phyloP scores from a whole-genome alignment of 2,329 filamentous ascomycete species.

The Chaetoscypha palmicola region DNA sequence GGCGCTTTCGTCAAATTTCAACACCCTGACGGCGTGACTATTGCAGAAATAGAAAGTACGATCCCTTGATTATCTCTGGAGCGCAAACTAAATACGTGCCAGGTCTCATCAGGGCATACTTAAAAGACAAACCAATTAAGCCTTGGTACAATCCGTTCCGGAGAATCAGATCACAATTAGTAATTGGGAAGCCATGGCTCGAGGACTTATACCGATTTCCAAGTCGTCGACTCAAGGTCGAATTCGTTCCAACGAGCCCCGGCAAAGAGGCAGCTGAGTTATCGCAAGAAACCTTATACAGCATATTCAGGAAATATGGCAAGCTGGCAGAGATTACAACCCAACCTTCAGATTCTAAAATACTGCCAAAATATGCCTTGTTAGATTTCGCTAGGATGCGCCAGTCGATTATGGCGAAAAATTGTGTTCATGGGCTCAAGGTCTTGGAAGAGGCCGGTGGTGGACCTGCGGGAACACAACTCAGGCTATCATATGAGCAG shows the following conservation, averaged over 20 bases:
- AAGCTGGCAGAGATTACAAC: conserved; percentile 80
- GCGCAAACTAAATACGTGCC: not conserved
- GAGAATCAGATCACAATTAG: conserved; percentile 62
- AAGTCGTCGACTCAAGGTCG: conserved; percentile 66
- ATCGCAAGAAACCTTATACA: conserved; percentile 80
- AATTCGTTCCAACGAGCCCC: conserved; percentile 70
- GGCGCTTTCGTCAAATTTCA: conserved; percentile 88
- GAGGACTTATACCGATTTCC: conserved; percentile 86
- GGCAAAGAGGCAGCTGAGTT: conserved; percentile 70
- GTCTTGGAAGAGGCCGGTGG: conserved; percentile 64
- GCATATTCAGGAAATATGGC: conserved; percentile 81
- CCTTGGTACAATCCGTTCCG: conserved; percentile 88
- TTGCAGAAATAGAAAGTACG: conserved; percentile 48
- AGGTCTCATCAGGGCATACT: conserved; percentile 48
- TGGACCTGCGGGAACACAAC: conserved; percentile 65
- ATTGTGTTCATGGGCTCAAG: conserved; percentile 76
- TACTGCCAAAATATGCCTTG: conserved; percentile 70
- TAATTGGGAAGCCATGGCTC: conserved; percentile 83
- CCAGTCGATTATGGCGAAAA: conserved; percentile 29
- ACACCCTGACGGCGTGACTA: conserved; percentile 37
- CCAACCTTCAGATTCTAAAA: conserved; percentile 83
- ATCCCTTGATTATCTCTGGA: not conserved
- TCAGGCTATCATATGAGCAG: conserved; percentile 79
- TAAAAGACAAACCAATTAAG: conserved; percentile 64
- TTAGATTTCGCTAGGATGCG: conserved; percentile 64